Conservation (phyloP, 768 basidiomycete genomes). For the Suillus bovinus region DNA sequence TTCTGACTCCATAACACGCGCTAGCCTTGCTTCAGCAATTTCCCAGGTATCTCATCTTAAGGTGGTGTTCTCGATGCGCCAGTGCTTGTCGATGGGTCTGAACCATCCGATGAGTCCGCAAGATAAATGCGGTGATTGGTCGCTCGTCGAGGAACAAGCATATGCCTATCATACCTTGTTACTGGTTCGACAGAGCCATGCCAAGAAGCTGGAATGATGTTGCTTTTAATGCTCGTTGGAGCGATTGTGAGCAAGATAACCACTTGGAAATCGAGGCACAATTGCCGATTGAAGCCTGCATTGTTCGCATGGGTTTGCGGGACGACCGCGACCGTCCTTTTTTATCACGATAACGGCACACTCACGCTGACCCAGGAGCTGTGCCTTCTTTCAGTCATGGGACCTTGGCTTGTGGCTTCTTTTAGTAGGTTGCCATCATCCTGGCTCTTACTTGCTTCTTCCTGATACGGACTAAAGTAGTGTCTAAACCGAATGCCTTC, state of each 20-base stretch:
- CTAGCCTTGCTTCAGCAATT: background rate
- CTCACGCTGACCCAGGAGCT: conserved; percentile 4
- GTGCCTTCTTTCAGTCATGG: conserved; percentile 12
- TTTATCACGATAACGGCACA: conserved; percentile 13
- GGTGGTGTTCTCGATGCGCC: background rate
- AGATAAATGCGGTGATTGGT: background rate
- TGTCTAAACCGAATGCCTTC: conserved; percentile 6
- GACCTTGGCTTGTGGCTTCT: conserved; percentile 1
- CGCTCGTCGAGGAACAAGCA: background rate
- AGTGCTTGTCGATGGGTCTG: background rate
- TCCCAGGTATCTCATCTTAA: background rate
- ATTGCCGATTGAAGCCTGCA: conserved; percentile 2
- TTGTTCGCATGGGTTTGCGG: conserved; percentile 2
- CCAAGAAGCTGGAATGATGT: background rate
- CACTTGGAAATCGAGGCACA: background rate
- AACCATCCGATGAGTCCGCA: background rate
- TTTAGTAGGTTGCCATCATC: background rate
- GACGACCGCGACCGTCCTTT: background rate
- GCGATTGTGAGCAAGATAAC: background rate
- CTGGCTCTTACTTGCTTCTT: conserved; percentile 3
- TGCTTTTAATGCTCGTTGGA: background rate
- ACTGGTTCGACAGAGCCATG: background rate
- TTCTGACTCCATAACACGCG: conserved; percentile 2
- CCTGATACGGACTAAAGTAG: background rate
- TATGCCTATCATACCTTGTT: background rate